Conservation (phyloP, 306 rosid genomes). For the Trifolium subterraneum region DNA sequence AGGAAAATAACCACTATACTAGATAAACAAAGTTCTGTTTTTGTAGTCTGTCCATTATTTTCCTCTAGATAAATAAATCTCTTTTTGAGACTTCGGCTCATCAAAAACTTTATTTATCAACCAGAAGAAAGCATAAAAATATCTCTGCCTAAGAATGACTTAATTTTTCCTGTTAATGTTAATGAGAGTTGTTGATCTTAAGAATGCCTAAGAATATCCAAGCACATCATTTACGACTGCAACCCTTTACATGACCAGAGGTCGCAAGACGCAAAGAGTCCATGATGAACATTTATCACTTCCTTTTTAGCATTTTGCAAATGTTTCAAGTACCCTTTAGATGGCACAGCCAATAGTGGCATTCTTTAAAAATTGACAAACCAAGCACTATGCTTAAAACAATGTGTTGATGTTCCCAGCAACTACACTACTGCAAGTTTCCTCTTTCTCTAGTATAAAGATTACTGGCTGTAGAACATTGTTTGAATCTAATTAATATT, state of each 20-base stretch:
- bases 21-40: background rate
- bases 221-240: constrained; percentile 1
- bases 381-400: background rate
- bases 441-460: background rate
- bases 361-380: constrained; percentile 1
- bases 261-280: background rate
- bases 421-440: background rate
- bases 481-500: constrained; percentile 6
- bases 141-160: background rate
- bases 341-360: background rate
- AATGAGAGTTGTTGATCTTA: background rate
- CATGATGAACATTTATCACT: background rate
- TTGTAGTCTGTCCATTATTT: background rate
- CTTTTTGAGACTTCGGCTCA: background rate
- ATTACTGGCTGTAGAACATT: constrained; percentile 18
- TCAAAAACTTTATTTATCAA: background rate
- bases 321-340: background rate
- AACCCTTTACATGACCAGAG: background rate
- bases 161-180: background rate
- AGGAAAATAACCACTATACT: background rate
- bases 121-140: background rate
- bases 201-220: background rate
- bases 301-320: background rate
- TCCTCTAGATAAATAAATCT: background rate
- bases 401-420: background rate